Base-by-base conservation (phyloP, 2,329 filamentous ascomycete genomes). In the Aspergillus sp. region DNA sequence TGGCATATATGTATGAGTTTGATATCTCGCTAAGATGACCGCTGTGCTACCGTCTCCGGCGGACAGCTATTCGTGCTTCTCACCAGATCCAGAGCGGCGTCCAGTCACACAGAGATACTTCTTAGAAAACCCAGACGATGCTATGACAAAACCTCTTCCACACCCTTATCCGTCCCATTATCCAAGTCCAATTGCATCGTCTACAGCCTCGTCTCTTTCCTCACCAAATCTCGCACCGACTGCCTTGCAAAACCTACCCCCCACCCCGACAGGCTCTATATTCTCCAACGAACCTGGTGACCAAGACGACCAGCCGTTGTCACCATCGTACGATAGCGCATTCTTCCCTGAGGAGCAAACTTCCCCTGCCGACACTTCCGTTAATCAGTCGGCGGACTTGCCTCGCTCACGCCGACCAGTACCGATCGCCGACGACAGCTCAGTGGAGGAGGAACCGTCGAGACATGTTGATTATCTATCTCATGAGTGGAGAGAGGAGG, bases 381-480 rank as follows among this genome's bases (percentile, higher is more conserved):
- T 59, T 9, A 61, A 64, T 14, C 59, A 58, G 23, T 59, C 65
- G 7, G 76, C 75, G 68, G 73, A 56, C 77, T 81, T n/a, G 82
- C 83, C 12, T 79, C 82, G 39, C 84, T 87, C 5, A 84, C 84
- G 58, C 84, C 83, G 2, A 82, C 87, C 15, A 77, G 84, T 31
- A 65, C 81, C 87, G 33, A 88, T 89, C 8, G 88, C 90, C 64
- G 92, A 96, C 66, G 92, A 96, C 73, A 89, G 87, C 9, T 88
- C 89, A 11, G 81, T 96, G 39, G 84, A 87, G 61, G 82, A 81
- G 35, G 86, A 89, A 68, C 91, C 91, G 2, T 92, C 92, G 46
- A 83, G 91, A 63, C 91, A 96, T 76, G 93, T 96, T n/a, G 93
- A 96, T 76, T 96, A 96, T 71, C 84, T 97, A 47, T 96, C 93